Base-by-base conservation (phyloP, 129 eudicot species). In the Centaurea solstitialis region DNA sequence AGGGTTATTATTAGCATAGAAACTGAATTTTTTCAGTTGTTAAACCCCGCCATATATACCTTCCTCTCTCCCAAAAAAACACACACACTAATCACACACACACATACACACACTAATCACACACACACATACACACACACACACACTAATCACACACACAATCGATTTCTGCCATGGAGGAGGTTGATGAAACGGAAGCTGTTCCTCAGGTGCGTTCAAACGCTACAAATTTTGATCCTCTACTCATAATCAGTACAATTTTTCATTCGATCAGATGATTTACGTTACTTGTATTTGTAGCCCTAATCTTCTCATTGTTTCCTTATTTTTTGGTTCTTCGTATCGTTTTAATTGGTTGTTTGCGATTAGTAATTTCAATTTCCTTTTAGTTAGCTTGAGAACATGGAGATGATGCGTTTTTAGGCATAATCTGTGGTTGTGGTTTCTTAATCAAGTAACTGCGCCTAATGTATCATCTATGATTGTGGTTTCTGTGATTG, bases 141-240 rank as follows among this genome's bases (percentile, higher is more conserved):
- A 47, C 22, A 45, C 41, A 45, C 67, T 1, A 41, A 3, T 26
- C 50, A 47, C 59, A 57, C 76, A 59, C 26, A 43, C 50, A 75
- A 13, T 24, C 47, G 20, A 53, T 68, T 68, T 59, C 38, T 53
- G 76, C 76, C 53, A 89, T 87, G 93, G 93, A 89, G 82, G 97
- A 91, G 79, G 88, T 89, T 81, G 97, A 91, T 82, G 96, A 91
- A 85, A 89, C 91, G 1, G 97, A 91, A 74, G 85, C 83, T 7
- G 80, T 76, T 28, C 77, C 90, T 76, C 92, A 91, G 93, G 97
- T 88, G 26, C 39, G 35, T 61, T 61, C 71, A 26, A 26, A 43
- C 67, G 18, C 7, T 45, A 68, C 10, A 59, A 18, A 41, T 6
- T 8, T 6, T 8, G 40, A 15, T 45, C 10, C 41, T 7, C 41